Base-by-base conservation (phyloP, 2,329 filamentous ascomycete genomes). In the Truncatella angustata region DNA sequence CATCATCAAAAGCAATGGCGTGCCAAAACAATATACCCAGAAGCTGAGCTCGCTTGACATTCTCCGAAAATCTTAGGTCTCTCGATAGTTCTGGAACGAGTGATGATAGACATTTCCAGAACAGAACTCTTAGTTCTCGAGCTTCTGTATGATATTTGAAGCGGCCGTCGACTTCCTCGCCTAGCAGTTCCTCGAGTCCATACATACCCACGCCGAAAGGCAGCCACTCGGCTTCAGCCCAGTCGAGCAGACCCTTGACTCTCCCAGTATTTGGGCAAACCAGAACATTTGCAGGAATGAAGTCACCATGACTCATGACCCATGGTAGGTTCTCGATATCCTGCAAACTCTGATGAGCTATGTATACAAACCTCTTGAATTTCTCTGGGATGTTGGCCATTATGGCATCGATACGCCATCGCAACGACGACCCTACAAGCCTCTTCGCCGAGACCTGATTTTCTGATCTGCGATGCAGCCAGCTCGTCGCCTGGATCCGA, bases 1-100 rank as follows among this genome's bases (percentile, higher is more conserved):
- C 83, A 21, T 81, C 74, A 61, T 87, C 83, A 65, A 83, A 86
- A 2, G 82, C 82, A 60, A 81, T 82, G 1, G 82, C 84, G 63
- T 80, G 75, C 84, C 84, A 87, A 2, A 87, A 70, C 16, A 87
- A 54, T 5, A 86, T 73, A 0, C 84, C 83, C 16, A 85, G 58
- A 3, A 63, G 72, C 62, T 70, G 74, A 11, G 81, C 75, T 4
- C 36, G 35, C 68, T 4, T 67, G 60, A 11, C 55, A 2, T 9
- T 65, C 52, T 12, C 26, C 54, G 23, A 58, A 56, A 7, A 80
- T n/a, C n/a, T n/a, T n/a, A n/a, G n/a, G n/a, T n/a, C n/a, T n/a
- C n/a, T n/a, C n/a, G n/a, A n/a, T n/a, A n/a, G 58, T 16, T 66
- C 65, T 0, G 72, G 68, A 1, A 74, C 59, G 4, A 67, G 57